Evolutionary conservation across 345 rosid species (phyloP), one percentile per base, ranked within the genome.

Genomic region (Aquilaria yunnanensis): DNA sequence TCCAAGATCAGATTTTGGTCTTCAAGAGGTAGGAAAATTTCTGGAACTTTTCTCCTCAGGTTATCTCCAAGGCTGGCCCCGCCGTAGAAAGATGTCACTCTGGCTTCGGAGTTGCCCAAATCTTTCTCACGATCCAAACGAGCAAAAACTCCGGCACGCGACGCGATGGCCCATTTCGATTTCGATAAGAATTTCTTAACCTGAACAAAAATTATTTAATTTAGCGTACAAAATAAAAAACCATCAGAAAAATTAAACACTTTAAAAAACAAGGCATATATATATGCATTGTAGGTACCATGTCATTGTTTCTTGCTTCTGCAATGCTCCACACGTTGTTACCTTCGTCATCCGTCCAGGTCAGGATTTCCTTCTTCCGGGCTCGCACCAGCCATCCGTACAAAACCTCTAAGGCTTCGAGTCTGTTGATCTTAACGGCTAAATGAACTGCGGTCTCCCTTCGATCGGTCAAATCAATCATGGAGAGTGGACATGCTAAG

Each of bases 301-400:
- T 16, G 16, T 16, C 16, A 16, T 16, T 16, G 16, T 16, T 16
- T 16, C 16, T 16, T 16, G 16, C 16, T 16, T 16, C 16, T 16
- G 16, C 16, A 16, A 16, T 16, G 16, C 16, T 16, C 16, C 16
- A 16, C 16, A 16, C 16, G 16, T 16, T 16, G 16, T 74, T 77
- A 14, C 81, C 80, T 51, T 76, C 68, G 45, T 65, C 71, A 33
- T 81, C 83, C 4, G 57, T 74, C 78, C 75, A 76, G 13, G 70
- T 46, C 4, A 70, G 69, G 23, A 81, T 50, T 2, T 59, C 73
- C 8, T 72, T 73, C 13, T 11, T 72, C 71, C 58, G 1, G 3
- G 0, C 73, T 45, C 67, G 67, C 16, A 16, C 16, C 16, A 16
- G 16, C 16, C 16, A 16, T 16, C 16, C 16, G 16, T 16, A 16